Evolutionary conservation across 2,329 filamentous ascomycete genomes (phyloP).

Genomic region (Emergomyces orientalis): DNA sequence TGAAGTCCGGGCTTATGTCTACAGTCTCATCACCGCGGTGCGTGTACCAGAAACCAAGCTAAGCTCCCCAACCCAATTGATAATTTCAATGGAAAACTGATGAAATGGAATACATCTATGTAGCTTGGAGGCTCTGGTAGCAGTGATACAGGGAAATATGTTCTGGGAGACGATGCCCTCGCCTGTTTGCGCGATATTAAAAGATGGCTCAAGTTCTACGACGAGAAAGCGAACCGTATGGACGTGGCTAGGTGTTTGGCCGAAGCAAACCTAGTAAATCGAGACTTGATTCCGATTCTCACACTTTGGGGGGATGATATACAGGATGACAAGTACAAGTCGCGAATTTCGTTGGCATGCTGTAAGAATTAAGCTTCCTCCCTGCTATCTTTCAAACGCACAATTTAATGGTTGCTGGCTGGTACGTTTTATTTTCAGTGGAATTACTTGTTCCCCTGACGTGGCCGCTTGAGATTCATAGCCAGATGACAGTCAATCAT

Average conservation of each 20-base stretch:
- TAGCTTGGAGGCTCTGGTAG: conserved; percentile 77
- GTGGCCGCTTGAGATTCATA: conserved; percentile 78
- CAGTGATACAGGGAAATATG: conserved; percentile 72
- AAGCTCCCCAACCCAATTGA: not conserved
- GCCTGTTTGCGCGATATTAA: conserved; percentile 88
- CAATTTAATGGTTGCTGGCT: not conserved
- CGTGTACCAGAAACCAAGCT: conserved; percentile 29
- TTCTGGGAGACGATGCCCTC: conserved; percentile 84
- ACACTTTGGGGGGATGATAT: conserved; percentile 68
- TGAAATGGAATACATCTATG: not conserved
- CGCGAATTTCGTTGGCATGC: conserved; percentile 72
- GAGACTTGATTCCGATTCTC: conserved; percentile 83
- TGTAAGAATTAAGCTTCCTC: conserved; percentile 33
- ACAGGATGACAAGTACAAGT: conserved; percentile 63
- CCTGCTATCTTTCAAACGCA: not conserved
- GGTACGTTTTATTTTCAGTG: conserved; percentile 37
- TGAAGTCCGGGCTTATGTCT: conserved; percentile 86
- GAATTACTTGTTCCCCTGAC: conserved; percentile 88
- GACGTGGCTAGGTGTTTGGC: conserved; percentile 89
- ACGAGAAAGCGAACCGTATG: conserved; percentile 85
- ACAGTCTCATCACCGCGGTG: conserved; percentile 87
- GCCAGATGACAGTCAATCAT: conserved; percentile 84
- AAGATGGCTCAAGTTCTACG: conserved; percentile 89
- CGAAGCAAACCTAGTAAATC: conserved; percentile 83
- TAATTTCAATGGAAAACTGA: not conserved